Evolutionary conservation across 495 filamentous ascomycete species (phyloP).

Genomic region (Lophiostoma macrostomum): DNA sequence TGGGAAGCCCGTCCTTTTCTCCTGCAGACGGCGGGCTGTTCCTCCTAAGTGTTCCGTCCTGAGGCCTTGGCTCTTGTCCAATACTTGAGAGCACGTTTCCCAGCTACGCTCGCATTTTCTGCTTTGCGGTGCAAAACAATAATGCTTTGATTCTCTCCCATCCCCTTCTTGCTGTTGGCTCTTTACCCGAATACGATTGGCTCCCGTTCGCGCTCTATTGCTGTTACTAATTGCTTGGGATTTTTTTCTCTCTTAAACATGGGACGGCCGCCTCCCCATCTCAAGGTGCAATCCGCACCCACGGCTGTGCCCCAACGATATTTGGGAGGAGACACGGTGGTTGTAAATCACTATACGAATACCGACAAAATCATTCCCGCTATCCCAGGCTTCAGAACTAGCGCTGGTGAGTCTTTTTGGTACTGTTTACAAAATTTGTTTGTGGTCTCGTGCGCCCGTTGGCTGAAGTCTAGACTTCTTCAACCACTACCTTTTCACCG

Average conservation of each 20-base stretch:
- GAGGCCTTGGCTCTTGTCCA: constrained; percentile 10
- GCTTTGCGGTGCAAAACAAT: background rate
- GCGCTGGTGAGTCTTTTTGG: constrained; percentile 36
- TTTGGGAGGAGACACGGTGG: constrained; percentile 10
- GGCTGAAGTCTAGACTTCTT: too few relatives aligned
- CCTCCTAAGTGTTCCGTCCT: background rate
- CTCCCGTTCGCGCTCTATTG: background rate
- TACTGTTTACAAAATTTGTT: background rate
- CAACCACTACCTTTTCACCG: too few relatives aligned
- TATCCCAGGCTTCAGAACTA: constrained; percentile 41
- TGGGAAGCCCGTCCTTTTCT: too few relatives aligned
- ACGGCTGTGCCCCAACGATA: constrained; percentile 6
- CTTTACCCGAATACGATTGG: background rate
- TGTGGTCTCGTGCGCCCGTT: background rate
- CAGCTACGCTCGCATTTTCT: background rate
- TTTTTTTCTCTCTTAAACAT: too few relatives aligned
- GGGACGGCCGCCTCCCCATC: too few relatives aligned
- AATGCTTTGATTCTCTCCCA: background rate
- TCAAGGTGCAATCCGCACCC: background rate
- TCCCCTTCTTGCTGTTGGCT: background rate
- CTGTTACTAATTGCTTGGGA: background rate
- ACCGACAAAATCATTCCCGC: constrained; percentile 32
- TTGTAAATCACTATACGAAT: constrained; percentile 18
- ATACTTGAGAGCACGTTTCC: constrained; percentile 19
- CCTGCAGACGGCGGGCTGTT: background rate